Base-by-base conservation (phyloP, 176 grass and related monocot genomes). In the Carex kokanica region DNA sequence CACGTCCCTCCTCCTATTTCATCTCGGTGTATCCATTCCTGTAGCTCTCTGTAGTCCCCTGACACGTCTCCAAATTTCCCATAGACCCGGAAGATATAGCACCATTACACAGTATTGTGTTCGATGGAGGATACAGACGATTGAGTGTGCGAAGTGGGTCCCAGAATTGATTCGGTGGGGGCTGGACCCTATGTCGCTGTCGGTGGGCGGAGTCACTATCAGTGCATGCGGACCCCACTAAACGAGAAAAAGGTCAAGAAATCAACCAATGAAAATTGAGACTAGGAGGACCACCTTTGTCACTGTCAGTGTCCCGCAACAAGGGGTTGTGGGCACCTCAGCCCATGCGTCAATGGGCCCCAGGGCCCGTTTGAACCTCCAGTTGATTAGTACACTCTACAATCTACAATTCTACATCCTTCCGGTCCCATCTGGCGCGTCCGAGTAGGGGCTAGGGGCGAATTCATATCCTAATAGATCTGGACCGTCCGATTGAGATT, bases 121-220 rank as follows among this genome's bases (percentile, higher is more conserved):
- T 10, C 9, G 2, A 9, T 2, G 71, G 24, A 5, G 17, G 6
- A 4, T 14, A 53, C 21, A 77, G 1, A 32, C 2, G 71, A 63
- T 23, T 9, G 1, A 2, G 38, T 25, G 20, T 47, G 83, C 58
- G 3, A 5, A 25, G 36, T 78, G 83, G 84, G 72, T 18, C 70
- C 68, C 59, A 14, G 38, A 14, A 34, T 29, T 12, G 72, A 85
- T 85, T 62, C 68, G 41, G 83, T 85, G 58, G 83, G 51, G 29
- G 21, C 27, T 66, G 82, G 65, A 20, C 82, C 82, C 15, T 45
- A 58, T 54, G 82, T 84, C 65, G 16, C 65, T 43, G 65, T 84
- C 82, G 65, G 53, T 55, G 47, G 45, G 61, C 32, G 25, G 24
- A 47, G 71, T 75, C 70, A 61, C 57, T 40, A 21, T 78, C 72